These are phyloP conservation scores for Dalbergia cultrata DNA, from an alignment of 306 rosid genomes.

Conservation along the genomic window DNA sequence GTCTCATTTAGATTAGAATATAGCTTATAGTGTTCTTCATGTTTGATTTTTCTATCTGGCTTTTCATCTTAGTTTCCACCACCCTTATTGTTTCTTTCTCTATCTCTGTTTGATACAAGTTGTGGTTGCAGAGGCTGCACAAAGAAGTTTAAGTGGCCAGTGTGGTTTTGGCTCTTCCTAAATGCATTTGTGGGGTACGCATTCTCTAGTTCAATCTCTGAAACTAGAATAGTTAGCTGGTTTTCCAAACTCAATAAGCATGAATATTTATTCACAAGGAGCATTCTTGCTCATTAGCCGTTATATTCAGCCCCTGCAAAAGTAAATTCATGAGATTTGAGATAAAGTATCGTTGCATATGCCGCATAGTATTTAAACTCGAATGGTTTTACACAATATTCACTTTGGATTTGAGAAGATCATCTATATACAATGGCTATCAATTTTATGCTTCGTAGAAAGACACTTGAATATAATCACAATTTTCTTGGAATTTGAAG, in stretches of 20 bases:
- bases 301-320: neutral
- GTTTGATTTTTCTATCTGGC: neutral
- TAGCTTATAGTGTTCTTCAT: neutral
- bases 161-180: slow-evolving; percentile 68
- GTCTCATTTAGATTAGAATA: neutral
- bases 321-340: neutral
- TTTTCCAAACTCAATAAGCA: neutral
- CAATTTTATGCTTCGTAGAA: neutral
- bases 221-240: neutral
- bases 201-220: neutral
- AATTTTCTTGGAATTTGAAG: neutral
- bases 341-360: neutral
- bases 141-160: slow-evolving; percentile 48
- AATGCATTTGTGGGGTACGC: slow-evolving; percentile 69
- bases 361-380: too few relatives aligned
- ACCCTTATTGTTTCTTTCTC: neutral
- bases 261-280: neutral
- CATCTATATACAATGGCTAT: neutral
- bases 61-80: slow-evolving; percentile 1
- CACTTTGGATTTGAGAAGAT: slow-evolving; percentile 1
- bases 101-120: neutral
- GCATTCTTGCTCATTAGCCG: neutral
- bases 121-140: slow-evolving; percentile 55
- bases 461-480: neutral
- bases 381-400: neutral